Evolutionary conservation across 73 alveolate species (phyloP).

Genomic region (Urostyla sp.): DNA sequence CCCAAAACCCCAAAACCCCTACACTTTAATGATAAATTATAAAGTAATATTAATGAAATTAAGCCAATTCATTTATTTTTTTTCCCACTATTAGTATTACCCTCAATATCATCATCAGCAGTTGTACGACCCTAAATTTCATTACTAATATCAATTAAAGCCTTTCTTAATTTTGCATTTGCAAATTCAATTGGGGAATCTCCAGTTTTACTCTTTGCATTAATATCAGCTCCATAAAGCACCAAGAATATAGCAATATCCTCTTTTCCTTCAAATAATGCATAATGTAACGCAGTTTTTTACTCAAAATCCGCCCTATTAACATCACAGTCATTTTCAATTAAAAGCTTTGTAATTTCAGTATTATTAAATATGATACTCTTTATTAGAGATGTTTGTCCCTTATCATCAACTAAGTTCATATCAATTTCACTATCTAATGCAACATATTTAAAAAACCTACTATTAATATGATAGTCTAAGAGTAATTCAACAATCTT

Average conservation of each 20-base stretch:
- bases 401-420: slow-evolving; percentile 47
- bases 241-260: slow-evolving; percentile 58
- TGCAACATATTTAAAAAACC: slow-evolving; percentile 50
- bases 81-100: no score
- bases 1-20: no score
- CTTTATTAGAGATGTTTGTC: slow-evolving; percentile 49
- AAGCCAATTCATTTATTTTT: no score
- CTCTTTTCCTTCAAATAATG: slow-evolving; percentile 46
- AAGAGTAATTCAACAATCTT: slow-evolving; percentile 52
- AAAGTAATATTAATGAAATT: no score
- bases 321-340: slow-evolving; percentile 52
- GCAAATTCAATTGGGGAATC: slow-evolving; percentile 49
- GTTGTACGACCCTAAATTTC: slow-evolving; percentile 35
- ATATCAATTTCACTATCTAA: slow-evolving; percentile 44
- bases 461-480: slow-evolving; percentile 49
- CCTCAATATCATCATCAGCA: no score
- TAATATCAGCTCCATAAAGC: slow-evolving; percentile 57
- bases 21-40: no score
- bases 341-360: slow-evolving; percentile 36
- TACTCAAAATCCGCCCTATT: slow-evolving; percentile 21
- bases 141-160: slow-evolving; percentile 18
- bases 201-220: slow-evolving; percentile 41
- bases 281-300: slow-evolving; percentile 51
- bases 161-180: slow-evolving; percentile 30
- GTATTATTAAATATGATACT: slow-evolving; percentile 14